A percentile compares a stretch with the other conserved stretches of the same genome.
These are phyloP conservation scores for Pyrenula aspistea DNA, from an alignment of 495 filamentous ascomycete genomes.

Conservation along the genomic window DNA sequence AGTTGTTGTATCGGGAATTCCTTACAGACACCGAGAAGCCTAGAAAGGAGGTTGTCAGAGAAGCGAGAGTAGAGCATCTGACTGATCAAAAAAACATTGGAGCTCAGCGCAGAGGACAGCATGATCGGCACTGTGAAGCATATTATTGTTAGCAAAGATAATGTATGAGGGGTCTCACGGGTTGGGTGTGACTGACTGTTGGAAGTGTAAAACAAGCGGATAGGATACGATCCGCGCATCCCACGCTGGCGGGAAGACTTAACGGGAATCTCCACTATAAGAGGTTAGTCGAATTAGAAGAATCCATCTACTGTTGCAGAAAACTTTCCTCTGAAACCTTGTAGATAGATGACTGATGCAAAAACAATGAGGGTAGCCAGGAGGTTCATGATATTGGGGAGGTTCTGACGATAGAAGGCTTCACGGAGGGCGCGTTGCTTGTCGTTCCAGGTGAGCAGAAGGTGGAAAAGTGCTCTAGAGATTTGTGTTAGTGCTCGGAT, in stretches of 20 bases:
- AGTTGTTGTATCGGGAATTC: too few species aligned
- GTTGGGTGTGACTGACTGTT: too few species aligned
- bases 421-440: conserved; percentile 95
- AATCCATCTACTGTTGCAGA: too few species aligned
- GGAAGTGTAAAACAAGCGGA: conserved; percentile 55
- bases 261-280: conserved; percentile 99
- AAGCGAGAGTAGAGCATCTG: conserved; percentile 99
- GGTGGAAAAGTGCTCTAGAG: conserved; percentile 97
- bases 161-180: conserved; percentile 76
- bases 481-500: too few species aligned
- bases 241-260: conserved; percentile 98
- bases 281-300: too few species aligned
- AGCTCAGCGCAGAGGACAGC: conserved; percentile 94
- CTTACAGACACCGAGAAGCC: conserved; percentile 91
- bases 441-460: conserved; percentile 95
- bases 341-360: conserved; percentile 96
- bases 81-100: conserved; percentile 96
- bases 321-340: conserved; percentile 99
- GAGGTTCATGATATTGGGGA: conserved; percentile 99
- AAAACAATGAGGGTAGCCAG: conserved; percentile 88
- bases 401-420: conserved; percentile 98
- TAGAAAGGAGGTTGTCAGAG: conserved; percentile 94
- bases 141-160: too few species aligned
- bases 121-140: conserved; percentile 99
- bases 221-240: conserved; percentile 71